Percentiles rank a stretch among this genome's conserved stretches.
These are phyloP conservation scores for Pachysandra terminalis DNA, from an alignment of 164 flowering plant genomes.

Conservation along the genomic window DNA sequence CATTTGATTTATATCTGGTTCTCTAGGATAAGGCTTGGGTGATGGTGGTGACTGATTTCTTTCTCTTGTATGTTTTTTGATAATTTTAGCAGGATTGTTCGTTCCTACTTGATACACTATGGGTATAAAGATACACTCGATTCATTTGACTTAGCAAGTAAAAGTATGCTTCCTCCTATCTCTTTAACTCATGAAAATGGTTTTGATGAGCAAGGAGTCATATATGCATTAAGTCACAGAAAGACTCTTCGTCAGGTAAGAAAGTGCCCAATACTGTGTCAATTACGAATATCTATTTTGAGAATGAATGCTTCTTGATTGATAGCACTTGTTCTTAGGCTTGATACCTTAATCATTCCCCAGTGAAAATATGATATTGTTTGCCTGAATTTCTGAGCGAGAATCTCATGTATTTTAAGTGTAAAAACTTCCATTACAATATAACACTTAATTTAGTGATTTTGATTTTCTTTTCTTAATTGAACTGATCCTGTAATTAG, in stretches of 20 bases:
- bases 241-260: slow-evolving; percentile 78
- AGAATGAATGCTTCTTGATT: background rate
- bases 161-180: slow-evolving; percentile 63
- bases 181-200: slow-evolving; percentile 59
- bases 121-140: slow-evolving; percentile 92
- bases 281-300: background rate
- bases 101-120: slow-evolving; percentile 86
- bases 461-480: background rate
- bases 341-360: background rate
- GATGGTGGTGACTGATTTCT: no score
- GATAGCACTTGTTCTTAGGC: background rate
- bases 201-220: slow-evolving; percentile 41
- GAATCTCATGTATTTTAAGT: background rate
- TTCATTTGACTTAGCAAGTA: slow-evolving; percentile 66
- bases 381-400: background rate
- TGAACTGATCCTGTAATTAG: background rate
- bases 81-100: slow-evolving; percentile 61
- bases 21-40: no score
- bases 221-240: slow-evolving; percentile 66
- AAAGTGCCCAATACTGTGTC: background rate
- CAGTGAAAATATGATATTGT: background rate
- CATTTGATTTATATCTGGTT: no score
- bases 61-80: background rate
- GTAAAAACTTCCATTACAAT: background rate
- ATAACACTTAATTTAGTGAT: no score